phyloP scores from a whole-genome alignment of 306 rosid genomes.

The Vigna trinervia region DNA sequence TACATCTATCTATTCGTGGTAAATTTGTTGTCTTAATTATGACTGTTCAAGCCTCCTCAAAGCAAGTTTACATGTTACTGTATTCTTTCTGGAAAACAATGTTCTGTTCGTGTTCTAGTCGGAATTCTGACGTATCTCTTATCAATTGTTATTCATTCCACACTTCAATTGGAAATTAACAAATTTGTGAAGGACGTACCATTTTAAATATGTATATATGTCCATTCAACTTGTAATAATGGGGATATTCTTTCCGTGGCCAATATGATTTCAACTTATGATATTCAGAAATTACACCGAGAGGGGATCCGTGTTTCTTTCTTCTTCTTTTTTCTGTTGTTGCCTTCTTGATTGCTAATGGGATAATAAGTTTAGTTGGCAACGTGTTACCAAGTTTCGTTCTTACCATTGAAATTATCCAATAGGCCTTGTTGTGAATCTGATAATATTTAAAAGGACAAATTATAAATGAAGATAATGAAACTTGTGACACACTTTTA shows the following conservation, averaged over 20 bases:
- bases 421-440: neutral
- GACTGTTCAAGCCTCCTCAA: slow-evolving; percentile 9
- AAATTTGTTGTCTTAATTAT: neutral
- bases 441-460: slow-evolving; percentile 17
- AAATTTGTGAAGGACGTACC: neutral
- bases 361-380: slow-evolving; percentile 8
- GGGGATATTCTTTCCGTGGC: neutral
- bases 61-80: neutral
- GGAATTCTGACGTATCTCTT: neutral
- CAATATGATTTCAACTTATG: slow-evolving; percentile 8
- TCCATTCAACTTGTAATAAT: neutral
- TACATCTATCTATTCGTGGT: neutral
- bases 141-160: neutral
- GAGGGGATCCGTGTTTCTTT: neutral
- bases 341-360: neutral
- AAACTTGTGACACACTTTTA: too few relatives aligned
- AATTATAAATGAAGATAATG: slow-evolving; percentile 7
- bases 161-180: neutral
- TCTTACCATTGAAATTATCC: neutral
- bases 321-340: neutral
- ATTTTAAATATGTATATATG: neutral
- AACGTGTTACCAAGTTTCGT: neutral
- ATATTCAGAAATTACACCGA: slow-evolving; percentile 26
- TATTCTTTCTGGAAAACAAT: slow-evolving; percentile 12
- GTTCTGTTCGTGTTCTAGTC: neutral